A percentile compares a stretch with the other conserved stretches of the same genome.
These are phyloP conservation scores for Lactarius vividus DNA, from an alignment of 768 basidiomycete genomes.

Conservation along the genomic window DNA sequence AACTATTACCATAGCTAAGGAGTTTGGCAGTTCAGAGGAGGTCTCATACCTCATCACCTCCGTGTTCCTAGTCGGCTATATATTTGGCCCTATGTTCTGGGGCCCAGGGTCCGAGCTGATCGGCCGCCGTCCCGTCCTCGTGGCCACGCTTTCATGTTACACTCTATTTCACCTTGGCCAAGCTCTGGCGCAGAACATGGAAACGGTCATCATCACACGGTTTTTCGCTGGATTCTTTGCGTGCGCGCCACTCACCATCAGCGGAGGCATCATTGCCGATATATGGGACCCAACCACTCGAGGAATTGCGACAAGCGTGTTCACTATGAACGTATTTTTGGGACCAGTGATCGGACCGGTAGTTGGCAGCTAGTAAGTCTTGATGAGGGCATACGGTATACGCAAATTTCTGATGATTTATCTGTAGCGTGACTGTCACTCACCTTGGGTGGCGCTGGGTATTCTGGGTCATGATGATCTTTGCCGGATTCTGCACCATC, in stretches of 20 bases:
- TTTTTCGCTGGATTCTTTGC: constrained; percentile 31
- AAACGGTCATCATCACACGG: constrained; percentile 25
- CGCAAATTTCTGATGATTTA: background rate
- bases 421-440: constrained; percentile 6
- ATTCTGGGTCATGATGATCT: constrained; percentile 32
- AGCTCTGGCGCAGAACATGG: constrained; percentile 19
- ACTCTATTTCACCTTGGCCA: constrained; percentile 13
- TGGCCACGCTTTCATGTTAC: background rate
- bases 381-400: no score
- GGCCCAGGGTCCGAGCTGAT: constrained; percentile 24
- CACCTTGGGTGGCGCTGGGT: constrained; percentile 30
- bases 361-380: constrained; percentile 25
- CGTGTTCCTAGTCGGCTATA: constrained; percentile 27
- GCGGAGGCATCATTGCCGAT: constrained; percentile 30
- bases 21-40: constrained; percentile 26
- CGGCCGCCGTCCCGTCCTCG: constrained; percentile 19
- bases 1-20: constrained; percentile 7
- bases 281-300: constrained; percentile 28
- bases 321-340: constrained; percentile 26
- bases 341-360: constrained; percentile 31
- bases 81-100: constrained; percentile 27
- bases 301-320: constrained; percentile 28
- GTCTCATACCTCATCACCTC: constrained; percentile 28
- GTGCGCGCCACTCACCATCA: constrained; percentile 26
- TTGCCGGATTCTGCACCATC: constrained; percentile 23